Conservation (phyloP, 257 asterid genomes). For the Scutellaria minor region DNA sequence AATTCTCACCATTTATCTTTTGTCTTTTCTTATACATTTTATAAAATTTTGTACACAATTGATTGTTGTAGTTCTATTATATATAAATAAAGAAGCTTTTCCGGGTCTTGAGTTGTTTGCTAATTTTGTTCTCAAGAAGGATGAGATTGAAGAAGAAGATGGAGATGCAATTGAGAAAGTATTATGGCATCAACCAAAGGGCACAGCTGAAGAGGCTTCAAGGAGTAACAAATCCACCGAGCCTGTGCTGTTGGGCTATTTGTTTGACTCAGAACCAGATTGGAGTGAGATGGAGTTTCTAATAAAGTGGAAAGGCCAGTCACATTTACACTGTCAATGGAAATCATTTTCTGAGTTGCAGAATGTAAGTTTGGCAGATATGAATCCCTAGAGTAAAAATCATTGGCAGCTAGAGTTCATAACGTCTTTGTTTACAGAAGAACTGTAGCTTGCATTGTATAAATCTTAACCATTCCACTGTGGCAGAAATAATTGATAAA, state of each 20-base stretch:
- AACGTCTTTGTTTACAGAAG: constrained; percentile 24
- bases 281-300: constrained; percentile 90
- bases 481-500: constrained; percentile 35
- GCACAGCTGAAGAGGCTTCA: constrained; percentile 91
- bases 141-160: constrained; percentile 89
- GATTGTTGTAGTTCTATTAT: constrained; percentile 4
- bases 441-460: constrained; percentile 17
- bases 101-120: constrained; percentile 33
- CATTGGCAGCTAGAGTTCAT: constrained; percentile 2
- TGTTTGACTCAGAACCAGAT: constrained; percentile 78
- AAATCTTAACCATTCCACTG: not conserved
- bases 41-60: not conserved
- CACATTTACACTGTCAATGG: constrained; percentile 99
- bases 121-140: constrained; percentile 53
- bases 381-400: constrained; percentile 20
- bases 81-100: constrained; percentile 18
- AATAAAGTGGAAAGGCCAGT: constrained; percentile 99
- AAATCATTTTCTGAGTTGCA: constrained; percentile 87
- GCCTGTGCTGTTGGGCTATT: constrained; percentile 78
- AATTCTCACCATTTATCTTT: not conserved
- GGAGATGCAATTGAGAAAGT: constrained; percentile 92
- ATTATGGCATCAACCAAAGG: constrained; percentile 98
- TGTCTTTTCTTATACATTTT: constrained; percentile 6
- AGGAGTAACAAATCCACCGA: constrained; percentile 75
- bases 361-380: constrained; percentile 62